Conservation (phyloP, 2,329 filamentous ascomycete species). For the Pseudogymnoascus sp. region DNA sequence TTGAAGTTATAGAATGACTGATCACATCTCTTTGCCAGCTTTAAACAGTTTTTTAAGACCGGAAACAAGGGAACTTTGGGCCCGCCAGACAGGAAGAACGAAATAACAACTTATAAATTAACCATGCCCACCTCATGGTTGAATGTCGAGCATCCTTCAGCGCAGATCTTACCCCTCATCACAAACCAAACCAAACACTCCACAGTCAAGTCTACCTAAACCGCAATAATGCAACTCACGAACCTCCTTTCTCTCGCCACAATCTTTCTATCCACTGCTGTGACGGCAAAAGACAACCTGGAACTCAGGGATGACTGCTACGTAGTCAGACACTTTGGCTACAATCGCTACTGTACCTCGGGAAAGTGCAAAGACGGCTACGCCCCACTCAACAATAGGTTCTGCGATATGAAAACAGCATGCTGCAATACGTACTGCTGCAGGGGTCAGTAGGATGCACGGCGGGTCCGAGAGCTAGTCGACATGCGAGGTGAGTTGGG, state of each 20-base stretch:
- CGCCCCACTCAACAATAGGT: not conserved
- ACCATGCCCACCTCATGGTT: not conserved
- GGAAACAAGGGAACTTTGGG: not conserved
- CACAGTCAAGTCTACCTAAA: not conserved
- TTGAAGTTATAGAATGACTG: not conserved
- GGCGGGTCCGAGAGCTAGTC: not conserved
- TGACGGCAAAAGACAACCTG: not conserved
- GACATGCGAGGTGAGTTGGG: not conserved
- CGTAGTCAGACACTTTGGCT: not conserved
- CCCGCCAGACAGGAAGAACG: not conserved
- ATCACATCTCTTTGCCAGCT: not conserved
- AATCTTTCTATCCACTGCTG: not conserved
- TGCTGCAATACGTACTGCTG: constrained; percentile 1
- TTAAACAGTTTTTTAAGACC: not conserved
- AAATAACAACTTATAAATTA: not conserved
- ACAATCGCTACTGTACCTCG: not conserved
- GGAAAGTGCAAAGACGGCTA: not conserved
- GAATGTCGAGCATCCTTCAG: not conserved
- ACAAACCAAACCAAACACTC: not conserved
- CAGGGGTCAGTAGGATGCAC: not conserved
- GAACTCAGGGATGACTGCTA: not conserved
- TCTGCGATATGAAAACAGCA: not conserved
- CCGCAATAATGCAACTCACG: not conserved
- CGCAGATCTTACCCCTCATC: not conserved
- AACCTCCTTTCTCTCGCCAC: not conserved